Conservation (phyloP, 2,329 filamentous ascomycete genomes). For the Helotiales sp. region DNA sequence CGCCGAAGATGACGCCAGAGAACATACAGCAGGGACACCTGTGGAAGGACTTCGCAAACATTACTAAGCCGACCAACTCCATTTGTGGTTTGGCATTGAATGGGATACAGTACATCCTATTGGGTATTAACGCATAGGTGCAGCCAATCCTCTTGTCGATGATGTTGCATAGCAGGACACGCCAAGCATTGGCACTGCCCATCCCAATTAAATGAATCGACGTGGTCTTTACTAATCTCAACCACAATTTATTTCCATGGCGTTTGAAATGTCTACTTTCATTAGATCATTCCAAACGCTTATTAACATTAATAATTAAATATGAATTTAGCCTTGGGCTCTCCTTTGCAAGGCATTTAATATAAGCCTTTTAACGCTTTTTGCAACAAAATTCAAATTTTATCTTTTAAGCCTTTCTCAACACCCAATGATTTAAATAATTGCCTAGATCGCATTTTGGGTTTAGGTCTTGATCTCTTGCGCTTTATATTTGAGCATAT, state of each 20-base stretch:
- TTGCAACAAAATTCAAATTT: constrained; percentile 28
- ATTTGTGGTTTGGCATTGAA: background rate
- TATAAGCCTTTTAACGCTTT: constrained; percentile 29
- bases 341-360: constrained; percentile 25
- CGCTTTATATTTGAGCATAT: constrained; percentile 24
- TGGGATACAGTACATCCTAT: background rate
- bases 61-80: background rate
- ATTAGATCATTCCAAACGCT: background rate
- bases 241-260: background rate
- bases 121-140: background rate
- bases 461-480: constrained; percentile 21
- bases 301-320: constrained; percentile 5
- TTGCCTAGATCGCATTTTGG: too few relatives aligned
- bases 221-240: constrained; percentile 1
- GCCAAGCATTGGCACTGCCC: background rate
- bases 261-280: background rate
- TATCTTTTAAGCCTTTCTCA: constrained; percentile 26
- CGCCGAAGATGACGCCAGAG: background rate
- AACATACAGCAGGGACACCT: background rate
- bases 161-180: background rate
- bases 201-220: background rate
- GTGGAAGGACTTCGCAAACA: background rate
- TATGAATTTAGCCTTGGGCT: constrained; percentile 25
- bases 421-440: constrained; percentile 27
- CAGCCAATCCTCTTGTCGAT: background rate